A percentile compares a stretch with the other conserved stretches of the same genome.
Conservation (phyloP, 495 filamentous ascomycete species). For the Lasiosphaeriaceae sp. region DNA sequence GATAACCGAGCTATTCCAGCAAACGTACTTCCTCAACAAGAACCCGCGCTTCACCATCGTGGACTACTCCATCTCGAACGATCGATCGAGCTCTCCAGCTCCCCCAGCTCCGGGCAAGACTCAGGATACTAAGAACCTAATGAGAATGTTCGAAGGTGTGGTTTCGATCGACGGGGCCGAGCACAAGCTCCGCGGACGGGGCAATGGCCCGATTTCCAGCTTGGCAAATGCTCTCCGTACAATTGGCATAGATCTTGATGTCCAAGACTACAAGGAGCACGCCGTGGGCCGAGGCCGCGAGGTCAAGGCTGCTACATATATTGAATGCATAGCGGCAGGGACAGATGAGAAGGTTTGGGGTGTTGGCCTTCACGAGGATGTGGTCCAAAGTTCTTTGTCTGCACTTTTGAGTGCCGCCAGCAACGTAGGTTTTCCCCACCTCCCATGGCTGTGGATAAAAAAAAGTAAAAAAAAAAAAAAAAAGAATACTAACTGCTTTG, state of each 20-base stretch:
- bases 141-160: conserved; percentile 82
- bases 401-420: conserved; percentile 84
- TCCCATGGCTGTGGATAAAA: neutral
- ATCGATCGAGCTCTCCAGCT: conserved; percentile 73
- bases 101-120: conserved; percentile 65
- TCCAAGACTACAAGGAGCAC: conserved; percentile 95
- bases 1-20: conserved; percentile 80
- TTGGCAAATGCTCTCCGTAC: conserved; percentile 75
- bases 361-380: conserved; percentile 92
- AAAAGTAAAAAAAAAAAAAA: neutral
- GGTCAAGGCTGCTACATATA: conserved; percentile 89
- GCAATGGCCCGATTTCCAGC: conserved; percentile 87
- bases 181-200: conserved; percentile 71
- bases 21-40: conserved; percentile 75
- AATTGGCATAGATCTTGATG: conserved; percentile 87
- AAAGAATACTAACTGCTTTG: neutral
- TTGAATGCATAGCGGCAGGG: conserved; percentile 77
- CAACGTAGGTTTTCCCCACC: conserved; percentile 60
- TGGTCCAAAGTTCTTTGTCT: conserved; percentile 87
- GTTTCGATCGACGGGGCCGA: conserved; percentile 79
- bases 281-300: conserved; percentile 75
- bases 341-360: conserved; percentile 80
- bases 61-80: conserved; percentile 87
- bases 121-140: conserved; percentile 70
- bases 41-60: conserved; percentile 83